phyloP scores from a whole-genome alignment of 306 rosid species.

The Quercus aquifolioides region DNA sequence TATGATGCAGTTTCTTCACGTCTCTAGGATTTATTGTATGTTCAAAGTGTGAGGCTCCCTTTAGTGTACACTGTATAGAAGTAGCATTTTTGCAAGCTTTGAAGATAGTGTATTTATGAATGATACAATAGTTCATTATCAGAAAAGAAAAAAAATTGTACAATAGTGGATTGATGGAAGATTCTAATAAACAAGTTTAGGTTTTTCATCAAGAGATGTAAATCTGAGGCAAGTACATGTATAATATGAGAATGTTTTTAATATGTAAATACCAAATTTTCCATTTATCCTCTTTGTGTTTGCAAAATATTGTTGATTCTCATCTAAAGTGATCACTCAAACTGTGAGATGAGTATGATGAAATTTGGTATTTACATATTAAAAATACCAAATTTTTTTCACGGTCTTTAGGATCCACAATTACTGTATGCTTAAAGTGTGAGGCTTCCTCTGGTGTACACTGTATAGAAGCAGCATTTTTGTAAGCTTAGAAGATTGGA shows the following conservation, averaged over 20 bases:
- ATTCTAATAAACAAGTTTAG: too few relatives aligned
- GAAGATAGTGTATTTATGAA: constrained; percentile 6
- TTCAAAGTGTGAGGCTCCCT: constrained; percentile 2
- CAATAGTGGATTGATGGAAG: background rate
- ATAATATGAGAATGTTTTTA: too few relatives aligned
- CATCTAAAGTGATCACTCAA: too few relatives aligned
- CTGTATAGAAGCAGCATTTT: constrained; percentile 25
- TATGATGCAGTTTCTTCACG: constrained; percentile 23
- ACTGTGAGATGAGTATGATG: too few relatives aligned
- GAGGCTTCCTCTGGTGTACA: constrained; percentile 12
- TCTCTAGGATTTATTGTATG: constrained; percentile 16
- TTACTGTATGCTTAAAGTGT: background rate
- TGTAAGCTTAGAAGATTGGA: constrained; percentile 7
- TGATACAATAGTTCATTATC: background rate
- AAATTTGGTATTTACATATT: too few relatives aligned
- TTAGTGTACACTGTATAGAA: constrained; percentile 29
- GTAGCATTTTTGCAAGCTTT: constrained; percentile 10
- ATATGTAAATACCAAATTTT: too few relatives aligned
- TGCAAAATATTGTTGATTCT: too few relatives aligned
- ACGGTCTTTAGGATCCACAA: constrained; percentile 11
- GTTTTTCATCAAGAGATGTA: too few relatives aligned
- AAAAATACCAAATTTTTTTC: too few relatives aligned
- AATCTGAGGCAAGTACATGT: too few relatives aligned
- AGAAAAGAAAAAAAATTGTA: background rate
- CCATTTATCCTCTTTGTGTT: too few relatives aligned